Evolutionary conservation across 768 basidiomycete genomes (phyloP), one percentile per base, ranked within the genome.

Genomic region (Lactarius deliciosus): DNA sequence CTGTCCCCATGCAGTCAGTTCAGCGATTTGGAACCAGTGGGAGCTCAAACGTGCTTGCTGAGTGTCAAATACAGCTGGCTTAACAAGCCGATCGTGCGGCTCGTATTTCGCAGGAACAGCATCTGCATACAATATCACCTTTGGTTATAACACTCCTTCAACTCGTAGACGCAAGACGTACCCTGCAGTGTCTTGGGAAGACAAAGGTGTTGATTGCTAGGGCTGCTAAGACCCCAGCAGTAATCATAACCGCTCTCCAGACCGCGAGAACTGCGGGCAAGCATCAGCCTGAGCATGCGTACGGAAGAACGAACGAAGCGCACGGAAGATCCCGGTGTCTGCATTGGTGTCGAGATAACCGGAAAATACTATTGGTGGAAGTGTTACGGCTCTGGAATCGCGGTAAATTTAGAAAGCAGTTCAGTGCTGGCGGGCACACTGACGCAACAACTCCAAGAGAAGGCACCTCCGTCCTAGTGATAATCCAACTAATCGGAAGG

Each of bases 151-250:
- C 25, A 18, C 22, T 41, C 10, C 11, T 54, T 18, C 18, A 50
- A 32, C 1, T 30, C 2, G 25, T 45, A 8, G 47, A 40, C 18
- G 5, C 43, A 41, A 3, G 65, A 76, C 36, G 22, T 70, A 82
- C 81, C 60, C 81, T 75, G 71, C 80, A 79, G 68, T 83, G 81
- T 53, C 79, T 77, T 54, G 82, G 82, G 66, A 81, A 83, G 8
- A 83, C 63, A 6, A 83, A 55, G 36, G 77, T 78, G 68, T 82
- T 83, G 74, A 80, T 75, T 32, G 77, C 47, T 10, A 84, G 70
- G 5, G 82, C 83, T 16, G 77, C 77, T 30, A 83, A 67, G 61
- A 84, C 82, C 13, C 83, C 82, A 22, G 76, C 74, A 59, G 75
- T 74, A 34, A 84, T 84, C 75, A 81, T 78, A 3, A 73, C 68